Evolutionary conservation across 768 basidiomycete species (phyloP).

Genomic region (Cubamyces lactineus): DNA sequence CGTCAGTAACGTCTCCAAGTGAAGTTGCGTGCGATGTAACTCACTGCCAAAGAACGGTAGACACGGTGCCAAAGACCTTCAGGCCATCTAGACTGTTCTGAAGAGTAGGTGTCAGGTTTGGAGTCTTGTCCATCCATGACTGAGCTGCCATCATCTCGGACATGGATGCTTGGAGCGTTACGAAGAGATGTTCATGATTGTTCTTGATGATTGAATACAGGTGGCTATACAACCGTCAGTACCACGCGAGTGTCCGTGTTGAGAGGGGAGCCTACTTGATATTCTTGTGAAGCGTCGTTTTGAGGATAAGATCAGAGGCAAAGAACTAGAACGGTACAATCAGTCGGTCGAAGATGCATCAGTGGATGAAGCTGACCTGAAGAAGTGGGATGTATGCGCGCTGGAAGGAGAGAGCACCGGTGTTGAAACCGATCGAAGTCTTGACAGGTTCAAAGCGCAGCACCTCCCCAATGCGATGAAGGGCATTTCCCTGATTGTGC

Average conservation of each 20-base stretch:
- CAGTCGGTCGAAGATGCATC: not conserved
- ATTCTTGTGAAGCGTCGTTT: conserved; percentile 53
- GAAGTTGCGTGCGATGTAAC: conserved; percentile 19
- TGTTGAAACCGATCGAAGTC: conserved; percentile 35
- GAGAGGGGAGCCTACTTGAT: conserved; percentile 48
- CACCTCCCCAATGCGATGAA: conserved; percentile 53
- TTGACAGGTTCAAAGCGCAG: conserved; percentile 50
- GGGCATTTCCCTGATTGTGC: conserved; percentile 47
- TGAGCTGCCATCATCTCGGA: conserved; percentile 27
- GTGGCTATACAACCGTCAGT: conserved; percentile 7
- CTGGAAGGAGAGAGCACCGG: conserved; percentile 56
- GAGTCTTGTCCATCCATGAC: conserved; percentile 35
- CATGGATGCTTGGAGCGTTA: conserved; percentile 47
- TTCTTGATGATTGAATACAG: conserved; percentile 22
- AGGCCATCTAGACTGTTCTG: conserved; percentile 37
- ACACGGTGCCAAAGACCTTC: conserved; percentile 50
- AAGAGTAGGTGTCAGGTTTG: conserved; percentile 32
- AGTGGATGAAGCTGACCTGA: conserved; percentile 34
- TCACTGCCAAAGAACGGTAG: conserved; percentile 56
- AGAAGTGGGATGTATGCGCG: conserved; percentile 56
- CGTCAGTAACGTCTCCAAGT: too few relatives aligned
- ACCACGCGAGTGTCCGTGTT: not conserved
- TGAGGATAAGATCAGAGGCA: conserved; percentile 60
- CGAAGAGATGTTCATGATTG: conserved; percentile 43
- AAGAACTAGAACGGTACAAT: conserved; percentile 46